Evolutionary conservation across 2,329 filamentous ascomycete species (phyloP).

Genomic region (Verticillium nonalfalfae): DNA sequence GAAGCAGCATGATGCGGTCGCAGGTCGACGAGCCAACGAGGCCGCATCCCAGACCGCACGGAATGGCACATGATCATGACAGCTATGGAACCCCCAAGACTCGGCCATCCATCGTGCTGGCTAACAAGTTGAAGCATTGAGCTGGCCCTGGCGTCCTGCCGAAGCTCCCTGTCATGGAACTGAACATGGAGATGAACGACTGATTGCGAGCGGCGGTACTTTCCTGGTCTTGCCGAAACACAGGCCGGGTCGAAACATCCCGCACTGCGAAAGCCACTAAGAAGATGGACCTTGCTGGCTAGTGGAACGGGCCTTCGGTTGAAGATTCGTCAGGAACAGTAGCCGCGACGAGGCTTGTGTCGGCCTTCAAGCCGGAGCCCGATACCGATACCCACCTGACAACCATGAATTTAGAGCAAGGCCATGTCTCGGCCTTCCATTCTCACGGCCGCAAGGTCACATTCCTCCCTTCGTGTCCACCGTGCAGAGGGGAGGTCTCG

Average conservation of each 20-base stretch:
- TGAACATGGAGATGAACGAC: not conserved
- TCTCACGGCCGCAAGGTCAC: not conserved
- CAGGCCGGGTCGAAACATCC: not conserved
- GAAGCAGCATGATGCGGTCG: not conserved
- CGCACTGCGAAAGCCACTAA: not conserved
- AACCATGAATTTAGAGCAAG: slow-evolving; percentile 20
- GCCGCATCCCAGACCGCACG: not conserved
- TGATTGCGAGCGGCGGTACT: not conserved
- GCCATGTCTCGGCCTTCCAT: slow-evolving; percentile 2
- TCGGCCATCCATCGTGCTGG: not conserved
- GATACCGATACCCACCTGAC: not conserved
- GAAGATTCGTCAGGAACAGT: not conserved
- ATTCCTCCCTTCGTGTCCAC: not conserved
- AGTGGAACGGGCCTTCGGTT: slow-evolving; percentile 1
- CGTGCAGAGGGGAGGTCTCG: not conserved
- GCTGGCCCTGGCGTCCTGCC: not conserved
- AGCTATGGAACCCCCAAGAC: not conserved
- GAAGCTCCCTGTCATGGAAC: not conserved
- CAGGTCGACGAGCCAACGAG: not conserved
- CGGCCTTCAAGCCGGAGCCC: not conserved
- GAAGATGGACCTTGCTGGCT: not conserved
- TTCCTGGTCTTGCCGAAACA: not conserved
- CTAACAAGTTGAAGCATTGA: not conserved
- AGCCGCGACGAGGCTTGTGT: not conserved
- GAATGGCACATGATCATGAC: not conserved